Evolutionary conservation across 78 protist genomes (phyloP), one percentile per base, ranked within the genome.

Genomic region (Acrasis kona): DNA sequence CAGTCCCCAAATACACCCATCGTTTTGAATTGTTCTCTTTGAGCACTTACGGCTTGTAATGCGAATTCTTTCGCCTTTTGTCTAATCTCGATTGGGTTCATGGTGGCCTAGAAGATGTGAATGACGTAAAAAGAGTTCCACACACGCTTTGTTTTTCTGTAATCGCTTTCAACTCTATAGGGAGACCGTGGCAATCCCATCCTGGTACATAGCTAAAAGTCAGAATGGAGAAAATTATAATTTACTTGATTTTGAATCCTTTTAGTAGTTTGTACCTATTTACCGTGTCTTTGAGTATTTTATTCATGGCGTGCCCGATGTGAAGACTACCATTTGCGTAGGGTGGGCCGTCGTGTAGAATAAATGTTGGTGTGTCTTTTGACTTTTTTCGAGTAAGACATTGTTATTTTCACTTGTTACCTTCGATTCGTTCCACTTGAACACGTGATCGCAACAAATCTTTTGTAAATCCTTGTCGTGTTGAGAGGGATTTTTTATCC

Each of bases 171-270:
- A 82, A 81, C 71, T 94, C 97, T 73, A 94, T 92, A 37, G 97
- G 97, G 39, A 94, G 76, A n/a, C 97, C 97, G 71, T 94, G 97
- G 77, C 96, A 91, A 70, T 94, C 97, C 95, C 95, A 90, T 10
- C 95, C 95, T 10, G 95, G 94, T 1, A 84, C 76, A 30, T 7
- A 82, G 35, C 70, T n/a, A n/a, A n/a, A n/a, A n/a, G n/a, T n/a
- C n/a, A n/a, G n/a, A n/a, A n/a, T n/a, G n/a, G n/a, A n/a, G n/a
- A n/a, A n/a, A n/a, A n/a, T n/a, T n/a, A n/a, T n/a, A n/a, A n/a
- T n/a, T n/a, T n/a, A n/a, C n/a, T n/a, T 76, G 0, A 83, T 87
- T 27, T 41, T 36, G 30, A 61, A 27, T 32, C 94, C 94, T 5
- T 74, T 40, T 42, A 94, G 39, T 28, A 89, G 5, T 37, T 79